Percentiles rank a stretch among this genome's conserved stretches.
Evolutionary conservation across 768 basidiomycete species (phyloP).

Genomic region (Agaricus blazei): DNA sequence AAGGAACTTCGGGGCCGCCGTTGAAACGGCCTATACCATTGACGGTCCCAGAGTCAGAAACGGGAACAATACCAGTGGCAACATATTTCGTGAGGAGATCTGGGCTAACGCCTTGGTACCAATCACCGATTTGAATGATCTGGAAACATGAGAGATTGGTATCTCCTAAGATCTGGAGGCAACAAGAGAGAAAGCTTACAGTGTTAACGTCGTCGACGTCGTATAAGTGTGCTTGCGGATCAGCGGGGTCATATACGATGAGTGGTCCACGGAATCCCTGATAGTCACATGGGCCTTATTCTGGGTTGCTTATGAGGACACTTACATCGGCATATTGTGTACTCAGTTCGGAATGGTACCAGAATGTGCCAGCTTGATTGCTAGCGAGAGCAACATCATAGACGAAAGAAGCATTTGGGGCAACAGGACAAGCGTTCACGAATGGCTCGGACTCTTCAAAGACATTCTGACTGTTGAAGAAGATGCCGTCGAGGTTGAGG

Average conservation of each 20-base stretch:
- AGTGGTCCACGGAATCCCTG: conserved; percentile 39
- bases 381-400: conserved; percentile 20
- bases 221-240: conserved; percentile 30
- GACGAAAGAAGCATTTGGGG: conserved; percentile 21
- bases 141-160: too few relatives aligned
- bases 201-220: conserved; percentile 33
- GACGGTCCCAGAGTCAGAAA: conserved; percentile 26
- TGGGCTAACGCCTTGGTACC: conserved; percentile 22
- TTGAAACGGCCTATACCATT: conserved; percentile 33
- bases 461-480: conserved; percentile 16
- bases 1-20: background rate
- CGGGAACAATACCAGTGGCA: conserved; percentile 15
- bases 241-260: conserved; percentile 32
- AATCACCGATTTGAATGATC: conserved; percentile 20
- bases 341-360: conserved; percentile 17
- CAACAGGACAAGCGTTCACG: conserved; percentile 26
- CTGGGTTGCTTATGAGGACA: too few relatives aligned
- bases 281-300: conserved; percentile 34
- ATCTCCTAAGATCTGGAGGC: conserved; percentile 8
- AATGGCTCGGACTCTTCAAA: conserved; percentile 22
- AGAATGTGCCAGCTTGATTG: conserved; percentile 26
- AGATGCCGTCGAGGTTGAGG: conserved; percentile 17
- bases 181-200: conserved; percentile 32
- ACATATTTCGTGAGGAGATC: conserved; percentile 15
- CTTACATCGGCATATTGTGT: conserved; percentile 13